Conservation (phyloP, 2,329 filamentous ascomycete species). For the Neofusicoccum ribis region DNA sequence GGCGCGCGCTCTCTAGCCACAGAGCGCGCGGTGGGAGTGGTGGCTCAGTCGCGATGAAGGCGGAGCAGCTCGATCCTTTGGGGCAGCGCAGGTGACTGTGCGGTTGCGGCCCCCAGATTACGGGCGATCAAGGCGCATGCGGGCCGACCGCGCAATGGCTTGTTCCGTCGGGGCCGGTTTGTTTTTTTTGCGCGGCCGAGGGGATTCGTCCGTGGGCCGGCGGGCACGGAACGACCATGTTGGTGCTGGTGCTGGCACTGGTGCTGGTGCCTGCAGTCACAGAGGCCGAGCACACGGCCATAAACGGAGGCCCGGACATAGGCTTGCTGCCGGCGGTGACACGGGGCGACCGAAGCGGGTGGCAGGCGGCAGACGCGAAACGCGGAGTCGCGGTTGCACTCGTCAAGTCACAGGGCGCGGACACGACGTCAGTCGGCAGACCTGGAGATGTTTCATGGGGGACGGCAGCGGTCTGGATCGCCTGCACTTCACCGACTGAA, state of each 20-base stretch:
- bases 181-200: not conserved
- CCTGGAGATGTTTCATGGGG: not conserved
- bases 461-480: constrained; percentile 10
- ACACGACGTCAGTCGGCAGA: constrained; percentile 9
- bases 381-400: not conserved
- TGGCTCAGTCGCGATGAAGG: constrained; percentile 6
- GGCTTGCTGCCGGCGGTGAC: not conserved
- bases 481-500: constrained; percentile 11
- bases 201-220: constrained; percentile 6
- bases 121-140: constrained; percentile 3
- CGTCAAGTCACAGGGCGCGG: not conserved
- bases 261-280: too few species aligned
- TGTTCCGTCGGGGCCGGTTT: constrained; percentile 5
- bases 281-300: not conserved
- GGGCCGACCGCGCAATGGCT: constrained; percentile 13
- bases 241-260: not conserved
- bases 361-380: not conserved
- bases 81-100: constrained; percentile 5
- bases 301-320: not conserved
- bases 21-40: not conserved
- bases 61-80: constrained; percentile 15
- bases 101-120: constrained; percentile 13
- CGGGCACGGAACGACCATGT: not conserved
- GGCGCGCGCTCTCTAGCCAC: constrained; percentile 1
- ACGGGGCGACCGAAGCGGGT: not conserved